Evolutionary conservation across 176 grass and related monocot species (phyloP).

Genomic region (Aegilops speltoides): DNA sequence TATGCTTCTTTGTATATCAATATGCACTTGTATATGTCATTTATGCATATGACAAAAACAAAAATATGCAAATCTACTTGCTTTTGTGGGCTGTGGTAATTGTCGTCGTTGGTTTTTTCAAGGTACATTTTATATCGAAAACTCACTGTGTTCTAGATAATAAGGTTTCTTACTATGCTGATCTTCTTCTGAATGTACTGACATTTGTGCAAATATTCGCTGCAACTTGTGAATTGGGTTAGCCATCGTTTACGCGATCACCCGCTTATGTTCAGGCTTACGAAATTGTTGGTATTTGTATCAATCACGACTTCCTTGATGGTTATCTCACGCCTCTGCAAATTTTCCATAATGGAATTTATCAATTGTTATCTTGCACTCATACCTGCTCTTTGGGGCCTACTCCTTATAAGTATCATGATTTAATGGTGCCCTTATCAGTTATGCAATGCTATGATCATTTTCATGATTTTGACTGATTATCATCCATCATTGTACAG

Average conservation of each 20-base stretch:
- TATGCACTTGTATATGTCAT: slow-evolving; percentile 87
- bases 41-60: slow-evolving; percentile 72
- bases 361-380: slow-evolving; percentile 82
- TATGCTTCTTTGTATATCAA: slow-evolving; percentile 84
- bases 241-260: slow-evolving; percentile 57
- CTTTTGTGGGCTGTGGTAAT: slow-evolving; percentile 82
- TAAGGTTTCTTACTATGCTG: neutral
- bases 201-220: slow-evolving; percentile 2
- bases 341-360: slow-evolving; percentile 76
- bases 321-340: slow-evolving; percentile 58
- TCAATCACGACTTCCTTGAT: slow-evolving; percentile 48
- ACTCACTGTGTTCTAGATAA: neutral
- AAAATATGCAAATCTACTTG: slow-evolving; percentile 80
- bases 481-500: neutral
- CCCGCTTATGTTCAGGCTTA: slow-evolving; percentile 80
- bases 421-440: neutral
- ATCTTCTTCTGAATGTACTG: neutral
- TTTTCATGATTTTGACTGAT: neutral
- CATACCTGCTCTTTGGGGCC: slow-evolving; percentile 73
- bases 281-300: slow-evolving; percentile 73
- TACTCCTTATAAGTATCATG: slow-evolving; percentile 59
- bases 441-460: neutral
- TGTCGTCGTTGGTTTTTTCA: slow-evolving; percentile 65
- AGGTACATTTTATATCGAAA: slow-evolving; percentile 46
- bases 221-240: slow-evolving; percentile 66